These are phyloP conservation scores for Penicillium sp. DNA, from an alignment of 2,329 filamentous ascomycete species.

Conservation along the genomic window DNA sequence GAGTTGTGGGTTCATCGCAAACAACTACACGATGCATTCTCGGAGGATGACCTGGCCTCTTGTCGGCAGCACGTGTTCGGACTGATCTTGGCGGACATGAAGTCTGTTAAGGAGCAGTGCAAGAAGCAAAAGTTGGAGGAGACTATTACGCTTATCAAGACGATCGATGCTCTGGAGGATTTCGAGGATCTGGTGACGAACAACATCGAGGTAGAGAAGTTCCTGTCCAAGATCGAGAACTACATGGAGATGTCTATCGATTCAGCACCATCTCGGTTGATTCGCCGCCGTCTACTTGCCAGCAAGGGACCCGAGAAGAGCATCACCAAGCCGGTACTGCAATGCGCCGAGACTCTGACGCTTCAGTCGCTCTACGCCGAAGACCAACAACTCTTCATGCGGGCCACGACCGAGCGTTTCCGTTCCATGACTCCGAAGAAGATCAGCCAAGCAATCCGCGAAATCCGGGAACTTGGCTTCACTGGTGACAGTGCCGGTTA, in stretches of 20 bases:
- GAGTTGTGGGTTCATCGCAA: slow-evolving; percentile 32
- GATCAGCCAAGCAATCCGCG: slow-evolving; percentile 29
- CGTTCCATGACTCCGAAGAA: slow-evolving; percentile 29
- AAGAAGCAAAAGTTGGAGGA: slow-evolving; percentile 33
- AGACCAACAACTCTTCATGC: slow-evolving; percentile 36
- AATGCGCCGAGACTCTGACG: slow-evolving; percentile 33
- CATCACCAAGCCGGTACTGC: slow-evolving; percentile 28
- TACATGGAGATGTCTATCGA: slow-evolving; percentile 34
- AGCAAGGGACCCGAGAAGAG: slow-evolving; percentile 26
- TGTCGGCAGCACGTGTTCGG: slow-evolving; percentile 35
- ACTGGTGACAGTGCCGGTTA: slow-evolving; percentile 27
- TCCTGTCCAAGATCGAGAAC: slow-evolving; percentile 34
- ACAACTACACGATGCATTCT: slow-evolving; percentile 27
- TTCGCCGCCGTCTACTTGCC: slow-evolving; percentile 34
- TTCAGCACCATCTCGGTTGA: slow-evolving; percentile 25
- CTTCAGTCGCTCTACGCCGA: slow-evolving; percentile 35
- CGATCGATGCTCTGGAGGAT: slow-evolving; percentile 37
- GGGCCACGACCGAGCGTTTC: slow-evolving; percentile 34
- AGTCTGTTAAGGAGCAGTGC: slow-evolving; percentile 32
- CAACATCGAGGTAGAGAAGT: slow-evolving; percentile 34
- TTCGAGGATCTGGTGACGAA: slow-evolving; percentile 36
- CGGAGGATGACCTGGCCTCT: slow-evolving; percentile 27
- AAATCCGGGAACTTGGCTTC: slow-evolving; percentile 31
- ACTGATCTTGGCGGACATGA: slow-evolving; percentile 32
- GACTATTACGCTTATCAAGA: slow-evolving; percentile 34